These are phyloP conservation scores for Arxiozyma slooffiae DNA, from an alignment of 1,139 yeast genomes.

Conservation along the genomic window DNA sequence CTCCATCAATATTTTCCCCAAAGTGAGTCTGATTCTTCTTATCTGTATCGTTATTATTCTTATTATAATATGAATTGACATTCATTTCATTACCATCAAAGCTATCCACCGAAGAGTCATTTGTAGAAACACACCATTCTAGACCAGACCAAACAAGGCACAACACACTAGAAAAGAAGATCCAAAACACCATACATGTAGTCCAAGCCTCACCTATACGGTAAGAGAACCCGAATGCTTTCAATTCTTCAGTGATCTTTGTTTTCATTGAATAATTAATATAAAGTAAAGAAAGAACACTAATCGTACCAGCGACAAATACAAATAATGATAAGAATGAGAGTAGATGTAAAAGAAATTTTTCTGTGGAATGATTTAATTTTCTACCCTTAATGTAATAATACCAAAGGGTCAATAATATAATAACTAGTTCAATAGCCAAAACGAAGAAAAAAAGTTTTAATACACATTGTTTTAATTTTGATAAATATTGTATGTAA, in stretches of 20 bases:
- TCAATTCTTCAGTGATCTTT: slow-evolving; percentile 19
- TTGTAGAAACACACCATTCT: slow-evolving; percentile 27
- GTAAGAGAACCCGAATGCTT: slow-evolving; percentile 23
- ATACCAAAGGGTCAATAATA: slow-evolving; percentile 19
- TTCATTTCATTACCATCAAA: background rate
- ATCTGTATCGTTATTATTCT: too few relatives aligned
- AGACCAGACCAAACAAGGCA: slow-evolving; percentile 27
- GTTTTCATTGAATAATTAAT: slow-evolving; percentile 15
- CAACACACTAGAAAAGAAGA: slow-evolving; percentile 16
- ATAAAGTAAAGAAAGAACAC: slow-evolving; percentile 14
- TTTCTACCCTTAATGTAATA: slow-evolving; percentile 22
- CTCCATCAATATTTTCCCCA: too few relatives aligned
- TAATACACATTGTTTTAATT: slow-evolving; percentile 14
- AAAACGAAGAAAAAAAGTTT: slow-evolving; percentile 15
- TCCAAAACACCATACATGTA: slow-evolving; percentile 17
- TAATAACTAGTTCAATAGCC: slow-evolving; percentile 10
- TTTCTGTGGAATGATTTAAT: slow-evolving; percentile 16
- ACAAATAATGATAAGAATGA: slow-evolving; percentile 19
- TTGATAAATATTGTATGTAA: slow-evolving; percentile 10
- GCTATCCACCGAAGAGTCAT: slow-evolving; percentile 5
- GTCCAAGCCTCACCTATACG: slow-evolving; percentile 24
- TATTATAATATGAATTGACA: background rate
- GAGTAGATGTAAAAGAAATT: slow-evolving; percentile 17
- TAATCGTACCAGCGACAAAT: slow-evolving; percentile 18
- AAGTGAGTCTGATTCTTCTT: background rate